Percentiles rank a stretch among this genome's conserved stretches.
These are phyloP conservation scores for Plasmodium billcollinsi DNA, from an alignment of 169 alveolate species.

Conservation along the genomic window DNA sequence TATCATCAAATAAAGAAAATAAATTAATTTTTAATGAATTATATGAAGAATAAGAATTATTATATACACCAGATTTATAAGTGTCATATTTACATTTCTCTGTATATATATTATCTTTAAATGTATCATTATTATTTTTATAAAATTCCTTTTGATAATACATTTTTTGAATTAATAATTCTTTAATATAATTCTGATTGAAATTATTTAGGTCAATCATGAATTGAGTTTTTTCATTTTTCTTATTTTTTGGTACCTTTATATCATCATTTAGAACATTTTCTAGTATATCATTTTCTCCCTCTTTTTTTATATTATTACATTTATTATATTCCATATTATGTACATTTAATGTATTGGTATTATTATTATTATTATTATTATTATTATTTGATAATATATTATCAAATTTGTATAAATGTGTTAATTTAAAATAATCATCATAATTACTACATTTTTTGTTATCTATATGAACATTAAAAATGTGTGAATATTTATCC, in stretches of 20 bases:
- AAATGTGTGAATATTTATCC: constrained; percentile 46
- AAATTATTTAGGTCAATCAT: constrained; percentile 16
- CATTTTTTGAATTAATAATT: constrained; percentile 25
- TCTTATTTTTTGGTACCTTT: background rate
- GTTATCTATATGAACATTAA: constrained; percentile 25
- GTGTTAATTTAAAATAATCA: background rate
- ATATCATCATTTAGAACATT: background rate
- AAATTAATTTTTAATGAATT: constrained; percentile 55
- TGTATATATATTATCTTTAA: background rate
- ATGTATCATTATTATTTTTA: constrained; percentile 2
- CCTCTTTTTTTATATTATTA: background rate
- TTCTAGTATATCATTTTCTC: background rate
- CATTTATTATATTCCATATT: background rate
- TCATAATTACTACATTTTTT: background rate
- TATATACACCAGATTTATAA: constrained; percentile 1
- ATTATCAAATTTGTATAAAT: too few relatives aligned
- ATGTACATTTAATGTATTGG: background rate
- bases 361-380: background rate
- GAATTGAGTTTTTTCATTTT: background rate
- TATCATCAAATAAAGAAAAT: constrained; percentile 51
- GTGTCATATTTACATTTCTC: background rate
- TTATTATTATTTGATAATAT: background rate
- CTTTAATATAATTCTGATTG: constrained; percentile 22
- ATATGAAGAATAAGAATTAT: constrained; percentile 23
- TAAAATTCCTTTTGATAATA: background rate